phyloP scores from a whole-genome alignment of 1,284 basidiomycete species.

The Xerocomus minutiporus region DNA sequence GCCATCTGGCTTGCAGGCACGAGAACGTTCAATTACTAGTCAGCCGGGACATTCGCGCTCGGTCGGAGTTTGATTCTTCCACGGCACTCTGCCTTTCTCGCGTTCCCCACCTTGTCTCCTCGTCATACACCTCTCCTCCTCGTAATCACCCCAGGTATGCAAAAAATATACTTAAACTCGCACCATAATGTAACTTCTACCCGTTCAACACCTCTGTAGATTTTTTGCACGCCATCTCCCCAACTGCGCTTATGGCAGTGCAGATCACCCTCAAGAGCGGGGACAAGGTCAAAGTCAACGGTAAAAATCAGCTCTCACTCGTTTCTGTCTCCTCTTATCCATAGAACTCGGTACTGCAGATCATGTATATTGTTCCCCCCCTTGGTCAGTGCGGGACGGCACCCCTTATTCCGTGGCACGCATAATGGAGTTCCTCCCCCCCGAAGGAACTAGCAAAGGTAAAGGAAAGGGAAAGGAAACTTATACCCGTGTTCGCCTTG shows the following conservation, averaged over 20 bases:
- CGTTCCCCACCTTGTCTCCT: slow-evolving; percentile 36
- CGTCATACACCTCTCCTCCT: slow-evolving; percentile 25
- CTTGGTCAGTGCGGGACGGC: slow-evolving; percentile 86
- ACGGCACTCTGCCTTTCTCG: slow-evolving; percentile 29
- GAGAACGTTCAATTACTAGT: neutral
- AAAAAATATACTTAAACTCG: slow-evolving; percentile 18
- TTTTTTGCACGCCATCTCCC: slow-evolving; percentile 23
- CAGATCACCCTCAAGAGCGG: slow-evolving; percentile 62
- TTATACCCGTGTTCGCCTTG: slow-evolving; percentile 78
- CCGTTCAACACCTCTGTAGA: slow-evolving; percentile 12
- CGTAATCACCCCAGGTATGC: slow-evolving; percentile 24
- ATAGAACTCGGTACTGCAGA: slow-evolving; percentile 51
- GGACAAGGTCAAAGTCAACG: slow-evolving; percentile 77
- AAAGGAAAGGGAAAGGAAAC: slow-evolving; percentile 57
- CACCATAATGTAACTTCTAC: slow-evolving; percentile 3
- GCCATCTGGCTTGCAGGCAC: neutral
- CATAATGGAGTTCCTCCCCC: slow-evolving; percentile 92
- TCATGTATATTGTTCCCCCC: slow-evolving; percentile 92
- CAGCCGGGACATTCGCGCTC: slow-evolving; percentile 28
- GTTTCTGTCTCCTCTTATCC: slow-evolving; percentile 17
- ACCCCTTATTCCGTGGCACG: slow-evolving; percentile 91
- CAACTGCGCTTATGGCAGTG: slow-evolving; percentile 22
- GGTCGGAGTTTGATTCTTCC: slow-evolving; percentile 34
- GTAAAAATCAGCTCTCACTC: slow-evolving; percentile 43
- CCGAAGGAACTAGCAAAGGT: slow-evolving; percentile 59